phyloP scores from a whole-genome alignment of 2,329 filamentous ascomycete species.

The Coniochaeta sp. region DNA sequence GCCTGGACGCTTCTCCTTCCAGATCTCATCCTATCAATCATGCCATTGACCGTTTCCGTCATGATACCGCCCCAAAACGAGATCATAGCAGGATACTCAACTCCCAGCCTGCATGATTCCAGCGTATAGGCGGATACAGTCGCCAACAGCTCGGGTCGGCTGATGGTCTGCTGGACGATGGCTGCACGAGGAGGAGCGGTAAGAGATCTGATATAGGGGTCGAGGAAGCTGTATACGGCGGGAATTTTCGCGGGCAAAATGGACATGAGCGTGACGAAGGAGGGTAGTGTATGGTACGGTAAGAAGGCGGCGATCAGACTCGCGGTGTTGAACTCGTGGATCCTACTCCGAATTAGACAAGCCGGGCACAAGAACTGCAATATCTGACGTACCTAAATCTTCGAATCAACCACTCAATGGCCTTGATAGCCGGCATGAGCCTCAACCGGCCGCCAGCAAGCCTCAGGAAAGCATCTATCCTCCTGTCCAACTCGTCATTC shows the following conservation, averaged over 20 bases:
- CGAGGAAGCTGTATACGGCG: constrained; percentile 71
- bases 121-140: constrained; percentile 74
- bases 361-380: constrained; percentile 5
- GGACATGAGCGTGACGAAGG: constrained; percentile 79
- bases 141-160: constrained; percentile 68
- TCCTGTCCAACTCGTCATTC: constrained; percentile 72
- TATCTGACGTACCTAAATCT: constrained; percentile 62
- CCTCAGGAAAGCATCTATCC: constrained; percentile 75
- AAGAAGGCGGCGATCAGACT: constrained; percentile 78
- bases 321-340: constrained; percentile 85
- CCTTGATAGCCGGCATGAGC: constrained; percentile 81
- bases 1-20: constrained; percentile 69
- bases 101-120: constrained; percentile 60
- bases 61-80: constrained; percentile 89
- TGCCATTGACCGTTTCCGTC: constrained; percentile 76
- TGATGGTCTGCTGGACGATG: constrained; percentile 75
- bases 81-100: constrained; percentile 70
- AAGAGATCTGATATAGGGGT: constrained; percentile 75
- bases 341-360: constrained; percentile 38
- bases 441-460: constrained; percentile 70
- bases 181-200: constrained; percentile 71
- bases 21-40: constrained; percentile 70
- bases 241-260: constrained; percentile 75
- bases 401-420: constrained; percentile 89
- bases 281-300: constrained; percentile 80